Conservation (phyloP, 2,329 filamentous ascomycete genomes). For the Claviceps pusilla region DNA sequence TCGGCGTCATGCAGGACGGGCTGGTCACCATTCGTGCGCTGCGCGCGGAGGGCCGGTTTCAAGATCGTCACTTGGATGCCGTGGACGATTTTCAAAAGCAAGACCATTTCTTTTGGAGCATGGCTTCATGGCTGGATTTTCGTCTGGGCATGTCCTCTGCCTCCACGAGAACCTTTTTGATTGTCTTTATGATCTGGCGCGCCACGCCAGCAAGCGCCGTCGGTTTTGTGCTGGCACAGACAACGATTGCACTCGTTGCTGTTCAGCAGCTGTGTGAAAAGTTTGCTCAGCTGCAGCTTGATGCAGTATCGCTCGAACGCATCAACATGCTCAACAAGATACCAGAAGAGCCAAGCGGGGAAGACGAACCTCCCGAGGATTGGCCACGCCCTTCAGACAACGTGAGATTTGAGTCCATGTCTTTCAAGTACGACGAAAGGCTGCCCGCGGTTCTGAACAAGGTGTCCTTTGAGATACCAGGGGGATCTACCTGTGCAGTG, state of each 20-base stretch:
- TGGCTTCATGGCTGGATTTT: conserved; percentile 73
- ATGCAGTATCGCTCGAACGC: conserved; percentile 80
- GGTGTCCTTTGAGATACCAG: conserved; percentile 58
- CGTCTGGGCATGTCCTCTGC: conserved; percentile 51
- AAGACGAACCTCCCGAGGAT: conserved; percentile 51
- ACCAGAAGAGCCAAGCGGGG: conserved; percentile 57
- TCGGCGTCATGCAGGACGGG: conserved; percentile 73
- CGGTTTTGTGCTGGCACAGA: conserved; percentile 61
- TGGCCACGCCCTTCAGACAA: conserved; percentile 64
- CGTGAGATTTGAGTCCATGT: conserved; percentile 62
- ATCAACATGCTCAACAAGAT: conserved; percentile 69
- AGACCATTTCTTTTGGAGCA: conserved; percentile 89
- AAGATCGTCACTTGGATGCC: conserved; percentile 61
- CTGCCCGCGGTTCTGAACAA: conserved; percentile 57
- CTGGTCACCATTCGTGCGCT: conserved; percentile 78
- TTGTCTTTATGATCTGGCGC: conserved; percentile 58
- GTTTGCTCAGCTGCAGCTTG: conserved; percentile 78
- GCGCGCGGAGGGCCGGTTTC: conserved; percentile 62
- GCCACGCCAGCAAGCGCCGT: conserved; percentile 64
- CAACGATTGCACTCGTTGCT: conserved; percentile 20
- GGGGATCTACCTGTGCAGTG: conserved; percentile 46
- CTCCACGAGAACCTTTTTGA: conserved; percentile 57
- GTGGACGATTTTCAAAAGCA: conserved; percentile 86
- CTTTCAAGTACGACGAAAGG: conserved; percentile 63
- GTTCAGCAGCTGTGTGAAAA: conserved; percentile 50